Evolutionary conservation across 2,329 filamentous ascomycete genomes (phyloP), one percentile per base, ranked within the genome.

Genomic region (Epichloe glyceriae): DNA sequence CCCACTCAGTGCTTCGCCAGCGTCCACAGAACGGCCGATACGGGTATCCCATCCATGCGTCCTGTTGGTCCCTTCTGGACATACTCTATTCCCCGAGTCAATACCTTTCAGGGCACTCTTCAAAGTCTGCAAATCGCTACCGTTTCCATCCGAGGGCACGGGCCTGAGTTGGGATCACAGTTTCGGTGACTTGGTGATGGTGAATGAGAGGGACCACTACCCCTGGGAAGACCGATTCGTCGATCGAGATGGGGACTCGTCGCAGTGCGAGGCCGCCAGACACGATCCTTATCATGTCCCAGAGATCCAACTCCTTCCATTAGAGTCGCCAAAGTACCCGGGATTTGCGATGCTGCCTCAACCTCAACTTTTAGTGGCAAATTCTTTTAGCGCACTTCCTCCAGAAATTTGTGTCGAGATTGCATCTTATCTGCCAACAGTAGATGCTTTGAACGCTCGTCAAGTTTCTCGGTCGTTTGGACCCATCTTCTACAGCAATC

Each of bases 41-140:
- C 30, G 51, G 53, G 26, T 55, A 52, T 52, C 49, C 51, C n/a
- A 52, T 53, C 49, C 51, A 55, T 52, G 51, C 47, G 38, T 51
- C 51, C 38, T 55, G 51, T 45, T 55, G 46, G 53, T 45, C 38
- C 15, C 46, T 53, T 44, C 49, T 55, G n/a, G 53, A 54, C 44
- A 26, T 48, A 34, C 48, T 39, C 26, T 39, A 46, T 49, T 48
- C 43, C 44, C 50, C 11, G 37, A 34, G 34, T 34, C 34, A 30
- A 44, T 54, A 34, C 53, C 53, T 19, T 30, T n/a, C 0, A 50
- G 50, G 37, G 47, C 44, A 46, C 51, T 54, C 26, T 49, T 49
- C 34, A 47, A 53, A 2, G 40, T 53, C 33, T 54, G 47, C 41
- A 22, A 44, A 26, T 54, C 53, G 41, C 50, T 54, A 15, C 47